phyloP scores from a whole-genome alignment of 352 stramenopile genomes.

The Phytophthora ramorum region DNA sequence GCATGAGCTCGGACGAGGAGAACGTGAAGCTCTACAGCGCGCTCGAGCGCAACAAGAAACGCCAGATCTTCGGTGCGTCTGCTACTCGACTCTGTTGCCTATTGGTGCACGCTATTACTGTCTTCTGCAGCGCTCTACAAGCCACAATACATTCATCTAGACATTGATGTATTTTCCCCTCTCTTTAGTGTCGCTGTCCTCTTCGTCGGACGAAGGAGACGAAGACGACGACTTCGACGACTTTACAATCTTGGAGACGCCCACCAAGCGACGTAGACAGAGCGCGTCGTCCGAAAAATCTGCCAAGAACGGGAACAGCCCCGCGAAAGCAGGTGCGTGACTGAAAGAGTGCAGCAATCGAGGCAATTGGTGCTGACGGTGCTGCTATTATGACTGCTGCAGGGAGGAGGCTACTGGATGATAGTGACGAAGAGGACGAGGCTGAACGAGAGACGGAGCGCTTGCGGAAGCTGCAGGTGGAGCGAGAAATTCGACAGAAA shows the following conservation, averaged over 20 bases:
- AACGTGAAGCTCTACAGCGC: constrained; percentile 78
- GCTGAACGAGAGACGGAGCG: constrained; percentile 46
- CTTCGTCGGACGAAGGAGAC: constrained; percentile 46
- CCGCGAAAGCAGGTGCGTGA: constrained; percentile 19
- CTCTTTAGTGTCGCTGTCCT: constrained; percentile 52
- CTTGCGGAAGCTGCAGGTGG: constrained; percentile 46
- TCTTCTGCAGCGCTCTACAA: background rate
- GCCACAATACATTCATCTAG: background rate
- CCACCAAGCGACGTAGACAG: constrained; percentile 25
- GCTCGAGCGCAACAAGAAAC: constrained; percentile 71
- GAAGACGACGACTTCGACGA: constrained; percentile 30
- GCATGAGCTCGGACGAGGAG: constrained; percentile 57
- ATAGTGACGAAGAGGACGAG: constrained; percentile 48
- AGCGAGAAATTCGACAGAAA: constrained; percentile 59
- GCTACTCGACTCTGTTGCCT: background rate
- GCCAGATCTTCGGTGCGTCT: constrained; percentile 63
- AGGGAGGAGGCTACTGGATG: constrained; percentile 19
- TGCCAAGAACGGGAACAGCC: constrained; percentile 26
- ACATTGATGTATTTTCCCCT: background rate
- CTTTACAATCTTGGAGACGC: constrained; percentile 21
- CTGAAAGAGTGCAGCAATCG: background rate
- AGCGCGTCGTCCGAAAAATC: constrained; percentile 15
- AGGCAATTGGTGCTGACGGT: background rate
- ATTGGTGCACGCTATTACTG: background rate
- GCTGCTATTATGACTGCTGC: constrained; percentile 3